Evolutionary conservation across 192 early-diverging fungal genomes (phyloP).

Genomic region (Funneliformis geosporum): DNA sequence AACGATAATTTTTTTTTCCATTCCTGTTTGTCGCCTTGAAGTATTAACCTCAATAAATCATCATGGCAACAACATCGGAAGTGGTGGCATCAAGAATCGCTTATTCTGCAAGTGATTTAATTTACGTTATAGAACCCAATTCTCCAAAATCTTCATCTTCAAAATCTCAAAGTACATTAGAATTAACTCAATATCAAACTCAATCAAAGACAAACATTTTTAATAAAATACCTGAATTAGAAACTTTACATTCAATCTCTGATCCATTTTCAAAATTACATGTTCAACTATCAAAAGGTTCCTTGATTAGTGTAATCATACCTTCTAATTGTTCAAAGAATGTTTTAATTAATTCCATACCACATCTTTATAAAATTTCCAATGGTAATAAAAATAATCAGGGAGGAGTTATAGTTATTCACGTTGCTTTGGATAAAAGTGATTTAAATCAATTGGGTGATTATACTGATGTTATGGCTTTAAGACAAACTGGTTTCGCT

Average conservation of each 20-base stretch:
- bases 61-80: neutral
- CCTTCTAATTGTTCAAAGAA: conserved; percentile 25
- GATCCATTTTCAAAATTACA: conserved; percentile 33
- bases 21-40: too few species aligned
- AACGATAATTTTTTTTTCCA: too few species aligned
- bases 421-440: conserved; percentile 48
- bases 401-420: conserved; percentile 55
- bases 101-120: conserved; percentile 8
- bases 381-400: conserved; percentile 27
- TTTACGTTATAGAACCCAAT: conserved; percentile 18
- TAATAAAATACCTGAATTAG: conserved; percentile 11
- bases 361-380: conserved; percentile 57
- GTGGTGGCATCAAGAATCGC: neutral
- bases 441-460: conserved; percentile 38
- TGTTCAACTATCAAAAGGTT: conserved; percentile 7
- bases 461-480: conserved; percentile 65
- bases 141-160: neutral
- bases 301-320: conserved; percentile 36
- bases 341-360: conserved; percentile 52
- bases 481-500: conserved; percentile 77
- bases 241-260: neutral
- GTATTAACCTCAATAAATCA: neutral
- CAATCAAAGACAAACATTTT: conserved; percentile 20
- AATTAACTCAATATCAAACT: neutral
- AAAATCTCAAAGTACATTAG: neutral